Base-by-base conservation (phyloP, 352 stramenopile genomes). In the Phytophthora pisi region DNA sequence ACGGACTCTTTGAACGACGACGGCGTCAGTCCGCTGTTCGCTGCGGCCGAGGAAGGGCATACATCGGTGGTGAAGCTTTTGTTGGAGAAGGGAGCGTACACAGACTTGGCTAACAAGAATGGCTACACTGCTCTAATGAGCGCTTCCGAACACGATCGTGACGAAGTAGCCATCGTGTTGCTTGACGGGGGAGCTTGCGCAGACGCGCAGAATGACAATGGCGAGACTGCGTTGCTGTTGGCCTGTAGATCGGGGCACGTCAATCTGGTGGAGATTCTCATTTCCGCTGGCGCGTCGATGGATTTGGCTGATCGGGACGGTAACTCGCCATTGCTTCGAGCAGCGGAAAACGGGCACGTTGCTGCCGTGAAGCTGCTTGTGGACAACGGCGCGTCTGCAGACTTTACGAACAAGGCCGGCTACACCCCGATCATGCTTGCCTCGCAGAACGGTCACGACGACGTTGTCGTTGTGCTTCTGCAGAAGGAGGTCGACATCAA, bases 331-430 rank as follows among this genome's bases (percentile, higher is more conserved):
- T 34, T 52, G n/a, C 7, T 11, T 18, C 20, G 20, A 30, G 46
- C 46, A 18, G 46, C 55, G 43, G 15, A 53, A 54, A 61, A 30
- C 20, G 50, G 50, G 9, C 50, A 43, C 18, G 15, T n/a, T 20
- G 28, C 3, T 24, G 28, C 43, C 16, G 28, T 43, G n/a, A 20
- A 26, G 3, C 15, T 56, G 30, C n/a, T 56, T 2, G 28, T 43
- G 15, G 15, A 43, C 18, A 56, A 50, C 18, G 43, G 43, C 7
- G 43, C 18, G 43, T 50, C 43, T 10, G 7, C 9, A 26, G 43
- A 50, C 3, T 5, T 26, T 3, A 26, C 1, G 5, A 50, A 50
- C 6, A 50, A 50, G n/a, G 7, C 43, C 24, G 43, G 43, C 15
- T 50, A 26, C 13, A 50, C n/a, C 15, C 4, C 43, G 3, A 24